phyloP scores from a whole-genome alignment of 78 protist species.

The Dictyostelium firmibasis region DNA sequence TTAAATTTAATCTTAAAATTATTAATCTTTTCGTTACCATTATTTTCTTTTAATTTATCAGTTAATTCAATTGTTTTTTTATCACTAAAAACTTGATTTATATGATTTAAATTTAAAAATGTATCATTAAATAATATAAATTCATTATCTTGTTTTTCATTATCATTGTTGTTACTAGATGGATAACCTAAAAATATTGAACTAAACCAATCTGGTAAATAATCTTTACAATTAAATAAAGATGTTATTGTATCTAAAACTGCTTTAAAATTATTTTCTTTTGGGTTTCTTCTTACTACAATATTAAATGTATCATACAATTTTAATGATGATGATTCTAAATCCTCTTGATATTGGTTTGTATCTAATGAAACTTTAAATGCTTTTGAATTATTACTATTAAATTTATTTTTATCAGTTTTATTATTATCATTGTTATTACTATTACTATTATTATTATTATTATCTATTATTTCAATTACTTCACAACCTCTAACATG shows the following conservation, averaged over 20 bases:
- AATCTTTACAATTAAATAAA: constrained; percentile 55
- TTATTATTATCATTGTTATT: neutral
- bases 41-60: neutral
- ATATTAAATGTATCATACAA: constrained; percentile 87
- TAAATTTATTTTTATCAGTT: neutral
- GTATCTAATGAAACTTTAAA: constrained; percentile 85
- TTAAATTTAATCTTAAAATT: constrained; percentile 11
- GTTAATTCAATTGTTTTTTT: neutral
- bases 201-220: constrained; percentile 95
- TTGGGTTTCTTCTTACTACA: constrained; percentile 91
- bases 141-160: neutral
- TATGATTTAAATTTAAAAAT: constrained; percentile 85
- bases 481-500: constrained; percentile 87
- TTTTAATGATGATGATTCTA: constrained; percentile 1
- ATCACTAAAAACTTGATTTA: constrained; percentile 3
- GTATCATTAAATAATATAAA: constrained; percentile 91
- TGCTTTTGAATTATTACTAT: constrained; percentile 14
- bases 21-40: neutral
- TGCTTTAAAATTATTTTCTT: constrained; percentile 91
- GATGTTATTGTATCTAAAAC: constrained; percentile 92
- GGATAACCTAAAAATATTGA: constrained; percentile 93
- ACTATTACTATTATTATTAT: neutral
- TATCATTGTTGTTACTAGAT: neutral
- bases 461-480: constrained; percentile 2
- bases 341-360: constrained; percentile 84